Percentiles rank a stretch among this genome's conserved stretches.
Conservation (phyloP, 805 yeast genomes). For the Lachancea quebecensis region DNA sequence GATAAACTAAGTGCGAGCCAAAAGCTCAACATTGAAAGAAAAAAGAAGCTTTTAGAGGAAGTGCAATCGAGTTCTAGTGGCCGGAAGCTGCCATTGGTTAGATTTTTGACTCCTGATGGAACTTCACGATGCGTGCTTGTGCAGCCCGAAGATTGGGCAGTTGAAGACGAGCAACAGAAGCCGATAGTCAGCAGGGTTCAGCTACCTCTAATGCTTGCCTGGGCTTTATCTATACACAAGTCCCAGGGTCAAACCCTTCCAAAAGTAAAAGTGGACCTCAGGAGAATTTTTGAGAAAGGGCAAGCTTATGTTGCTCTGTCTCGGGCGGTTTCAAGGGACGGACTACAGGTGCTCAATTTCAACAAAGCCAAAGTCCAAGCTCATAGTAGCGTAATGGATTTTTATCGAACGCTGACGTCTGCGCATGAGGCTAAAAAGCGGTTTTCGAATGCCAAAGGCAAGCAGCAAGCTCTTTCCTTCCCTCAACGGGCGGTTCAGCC, state of each 20-base stretch:
- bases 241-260: slow-evolving; percentile 90
- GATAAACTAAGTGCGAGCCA: slow-evolving; percentile 24
- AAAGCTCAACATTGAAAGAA: slow-evolving; percentile 37
- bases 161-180: slow-evolving; percentile 66
- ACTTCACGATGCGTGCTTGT: slow-evolving; percentile 68
- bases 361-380: slow-evolving; percentile 56
- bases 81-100: slow-evolving; percentile 63
- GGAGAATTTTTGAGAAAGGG: slow-evolving; percentile 76
- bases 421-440: slow-evolving; percentile 26
- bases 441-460: slow-evolving; percentile 3
- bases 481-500: slow-evolving; percentile 1
- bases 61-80: slow-evolving; percentile 40
- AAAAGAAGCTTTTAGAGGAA: slow-evolving; percentile 38
- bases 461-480: slow-evolving; percentile 5
- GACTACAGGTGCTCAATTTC: slow-evolving; percentile 77
- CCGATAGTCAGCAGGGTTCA: slow-evolving; percentile 70
- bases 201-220: slow-evolving; percentile 83
- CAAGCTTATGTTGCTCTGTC: slow-evolving; percentile 95
- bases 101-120: slow-evolving; percentile 67
- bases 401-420: slow-evolving; percentile 47
- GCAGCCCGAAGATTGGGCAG: slow-evolving; percentile 73
- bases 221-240: slow-evolving; percentile 95
- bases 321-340: slow-evolving; percentile 77
- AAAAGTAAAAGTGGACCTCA: slow-evolving; percentile 69
- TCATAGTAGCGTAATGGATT: slow-evolving; percentile 61